Base-by-base conservation (phyloP, 768 basidiomycete species). In the Lactarius quietus region DNA sequence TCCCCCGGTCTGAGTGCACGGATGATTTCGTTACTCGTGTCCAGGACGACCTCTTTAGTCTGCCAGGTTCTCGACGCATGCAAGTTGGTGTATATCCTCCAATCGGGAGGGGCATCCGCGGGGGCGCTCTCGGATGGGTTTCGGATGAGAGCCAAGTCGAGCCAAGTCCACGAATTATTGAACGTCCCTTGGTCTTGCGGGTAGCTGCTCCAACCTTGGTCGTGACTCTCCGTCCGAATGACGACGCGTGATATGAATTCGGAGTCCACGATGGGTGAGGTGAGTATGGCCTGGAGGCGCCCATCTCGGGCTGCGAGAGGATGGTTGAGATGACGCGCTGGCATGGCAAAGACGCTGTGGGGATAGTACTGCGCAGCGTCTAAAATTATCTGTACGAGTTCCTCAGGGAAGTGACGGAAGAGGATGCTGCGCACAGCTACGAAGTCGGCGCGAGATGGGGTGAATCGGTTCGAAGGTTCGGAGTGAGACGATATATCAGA, bases 141-240 rank as follows among this genome's bases (percentile, higher is more conserved):
- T 28, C 23, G 23, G 35, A 38, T n/a, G 35, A 57, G 14, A 15
- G 33, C 35, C 31, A 60, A 41, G 5, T 60, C 38, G 59, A 60
- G 29, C 59, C 59, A 60, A 9, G 59, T 43, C 59, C 59, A 43
- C 12, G 29, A 45, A 29, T 43, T 60, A 33, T 60, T 60, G 41
- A 39, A 51, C 39, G 59, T 48, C 14, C 39, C 59, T n/a, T 48
- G 28, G 28, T 45, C 59, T 43, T 8, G 14, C 41, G 39, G 36
- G 33, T 31, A 23, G 59, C 28, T 48, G 28, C 59, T 60, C 59
- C 59, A 60, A 18, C 39, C 59, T 60, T 60, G 38, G 48, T 60
- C 41, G 59, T 60, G 59, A 8, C 59, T 60, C 59, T 60, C 38
- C 41, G 59, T 48, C 29, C 20, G 29, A 39, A 60, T 60, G n/a